Base-by-base conservation (phyloP, 441 rosid species). In the Erodium chrysanthum region DNA sequence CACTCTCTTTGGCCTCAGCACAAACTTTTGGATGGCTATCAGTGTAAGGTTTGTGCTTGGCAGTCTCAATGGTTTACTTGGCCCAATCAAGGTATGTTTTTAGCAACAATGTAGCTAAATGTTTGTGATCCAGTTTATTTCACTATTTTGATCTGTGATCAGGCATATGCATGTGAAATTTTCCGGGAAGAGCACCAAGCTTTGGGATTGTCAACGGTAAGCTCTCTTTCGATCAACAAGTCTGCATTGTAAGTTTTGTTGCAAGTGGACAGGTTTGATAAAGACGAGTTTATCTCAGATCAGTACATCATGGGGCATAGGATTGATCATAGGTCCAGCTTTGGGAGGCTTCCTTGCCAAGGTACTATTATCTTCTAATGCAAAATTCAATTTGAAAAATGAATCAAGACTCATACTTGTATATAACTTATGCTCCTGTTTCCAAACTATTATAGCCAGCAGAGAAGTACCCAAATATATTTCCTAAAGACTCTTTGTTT, bases 261-360 rank as follows among this genome's bases (percentile, higher is more conserved):
- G 29, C 29, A 33, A 33, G 40, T 33, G 40, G 40, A 9, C 9
- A 33, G 40, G 7, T 33, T 33, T 33, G 40, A 33, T 33, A 33
- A 33, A 33, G 8, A 33, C 40, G 0, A 33, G 7, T 5, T 33
- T 33, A 5, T 7, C 40, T 70, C 83, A 93, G 98, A 80, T 91
- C 22, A 91, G 93, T 73, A 85, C 97, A 68, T 76, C 96, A 33
- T 91, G 98, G 97, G 98, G 92, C 1, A 86, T 85, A 42, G 98
- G 98, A 72, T 78, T 93, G 83, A 83, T 91, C 73, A 82, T 93
- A 77, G 98, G 98, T 59, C 97, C 98, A 22, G 95, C 97, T 65
- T 29, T 91, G 2, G 98, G 98, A 71, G 98, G 98, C 58, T 93
- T 78, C 73, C 81, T 93, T 59, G 93, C 98, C 0, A 93, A 93